A percentile compares a stretch with the other conserved stretches of the same genome.
Evolutionary conservation across 2,329 filamentous ascomycete genomes (phyloP).

Genomic region (Scedosporium apiospermum): DNA sequence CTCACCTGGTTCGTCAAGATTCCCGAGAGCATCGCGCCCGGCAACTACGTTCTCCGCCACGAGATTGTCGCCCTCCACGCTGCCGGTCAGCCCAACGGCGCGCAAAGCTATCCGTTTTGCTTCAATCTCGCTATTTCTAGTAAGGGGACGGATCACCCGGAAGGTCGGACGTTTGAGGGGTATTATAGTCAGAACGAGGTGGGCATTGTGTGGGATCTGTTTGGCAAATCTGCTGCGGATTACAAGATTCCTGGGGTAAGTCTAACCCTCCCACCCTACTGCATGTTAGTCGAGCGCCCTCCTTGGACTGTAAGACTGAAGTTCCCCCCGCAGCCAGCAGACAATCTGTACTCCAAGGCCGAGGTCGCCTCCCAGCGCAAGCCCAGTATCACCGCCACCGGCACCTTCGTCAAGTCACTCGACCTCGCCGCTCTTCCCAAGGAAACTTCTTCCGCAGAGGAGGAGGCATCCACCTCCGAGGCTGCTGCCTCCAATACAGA

Average conservation of each 20-base stretch:
- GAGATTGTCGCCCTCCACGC: conserved; percentile 42
- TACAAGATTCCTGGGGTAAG: conserved; percentile 4
- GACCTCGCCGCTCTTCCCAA: not conserved
- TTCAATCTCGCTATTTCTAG: conserved; percentile 36
- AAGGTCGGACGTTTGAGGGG: not conserved
- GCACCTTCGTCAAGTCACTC: not conserved
- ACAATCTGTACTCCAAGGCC: not conserved
- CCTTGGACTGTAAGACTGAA: no score
- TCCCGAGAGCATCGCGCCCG: conserved; percentile 20
- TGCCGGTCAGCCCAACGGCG: conserved; percentile 30
- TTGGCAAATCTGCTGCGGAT: not conserved
- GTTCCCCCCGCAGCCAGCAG: not conserved
- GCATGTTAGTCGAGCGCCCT: not conserved
- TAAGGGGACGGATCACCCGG: conserved; percentile 14
- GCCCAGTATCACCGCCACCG: not conserved
- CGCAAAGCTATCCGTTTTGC: conserved; percentile 42
- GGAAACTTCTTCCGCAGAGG: not conserved
- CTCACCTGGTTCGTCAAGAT: conserved; percentile 23
- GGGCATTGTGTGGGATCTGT: conserved; percentile 1
- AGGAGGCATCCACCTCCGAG: not conserved
- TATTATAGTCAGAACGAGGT: not conserved
- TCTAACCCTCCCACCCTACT: not conserved
- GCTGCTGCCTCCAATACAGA: not conserved
- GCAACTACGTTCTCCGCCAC: conserved; percentile 40
- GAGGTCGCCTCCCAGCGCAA: not conserved